Conservation (phyloP, 176 grass and related monocot species). For the Eragrostis nindensis region DNA sequence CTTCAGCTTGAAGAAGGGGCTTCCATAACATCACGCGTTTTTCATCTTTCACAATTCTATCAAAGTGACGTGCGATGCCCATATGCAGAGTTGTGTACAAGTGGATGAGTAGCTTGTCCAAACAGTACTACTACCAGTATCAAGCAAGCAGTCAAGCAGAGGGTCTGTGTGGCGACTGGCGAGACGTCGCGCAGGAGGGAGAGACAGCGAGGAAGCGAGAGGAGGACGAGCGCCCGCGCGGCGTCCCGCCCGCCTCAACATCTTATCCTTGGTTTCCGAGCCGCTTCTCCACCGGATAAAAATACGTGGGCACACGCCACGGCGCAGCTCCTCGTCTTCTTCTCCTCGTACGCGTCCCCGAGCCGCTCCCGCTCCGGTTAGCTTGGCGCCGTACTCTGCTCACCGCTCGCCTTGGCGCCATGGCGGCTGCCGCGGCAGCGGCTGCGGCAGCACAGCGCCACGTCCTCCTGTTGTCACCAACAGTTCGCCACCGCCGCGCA, state of each 20-base stretch:
- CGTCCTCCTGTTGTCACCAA: not conserved
- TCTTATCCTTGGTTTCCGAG: slow-evolving; percentile 37
- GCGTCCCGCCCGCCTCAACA: slow-evolving; percentile 40
- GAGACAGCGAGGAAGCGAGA: slow-evolving; percentile 23
- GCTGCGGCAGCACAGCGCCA: slow-evolving; percentile 35
- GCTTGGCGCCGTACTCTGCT: not conserved
- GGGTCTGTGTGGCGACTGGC: not conserved
- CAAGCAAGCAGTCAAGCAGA: not conserved
- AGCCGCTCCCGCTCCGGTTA: not conserved
- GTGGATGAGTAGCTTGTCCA: too few relatives aligned
- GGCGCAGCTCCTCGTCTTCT: not conserved
- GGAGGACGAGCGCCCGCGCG: slow-evolving; percentile 43
- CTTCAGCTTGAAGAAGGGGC: too few relatives aligned
- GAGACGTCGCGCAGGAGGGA: too few relatives aligned
- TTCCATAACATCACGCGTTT: not conserved
- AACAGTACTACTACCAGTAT: not conserved
- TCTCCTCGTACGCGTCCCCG: not conserved
- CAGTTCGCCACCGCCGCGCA: not conserved
- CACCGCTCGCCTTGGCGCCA: slow-evolving; percentile 41
- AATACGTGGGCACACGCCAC: not conserved
- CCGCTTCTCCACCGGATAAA: slow-evolving; percentile 16
- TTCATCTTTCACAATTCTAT: not conserved
- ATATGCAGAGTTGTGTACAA: too few relatives aligned
- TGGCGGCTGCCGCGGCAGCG: slow-evolving; percentile 58
- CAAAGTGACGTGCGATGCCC: not conserved